Evolutionary conservation across 805 yeast genomes (phyloP).

Genomic region (Ogataea nitratoaversa): DNA sequence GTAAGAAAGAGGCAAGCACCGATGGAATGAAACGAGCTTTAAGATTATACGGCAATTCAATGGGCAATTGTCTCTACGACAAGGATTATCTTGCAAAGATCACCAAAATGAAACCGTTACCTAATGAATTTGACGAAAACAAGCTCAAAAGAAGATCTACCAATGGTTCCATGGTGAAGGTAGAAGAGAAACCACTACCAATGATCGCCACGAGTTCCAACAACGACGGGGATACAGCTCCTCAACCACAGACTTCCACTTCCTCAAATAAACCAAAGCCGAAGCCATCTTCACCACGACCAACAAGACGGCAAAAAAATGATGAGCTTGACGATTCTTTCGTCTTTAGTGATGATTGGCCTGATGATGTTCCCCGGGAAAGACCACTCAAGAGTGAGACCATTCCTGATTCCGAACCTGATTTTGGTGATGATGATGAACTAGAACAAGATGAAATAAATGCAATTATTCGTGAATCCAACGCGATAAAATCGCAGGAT

Average conservation of each 20-base stretch:
- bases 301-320: neutral
- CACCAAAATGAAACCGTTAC: conserved; percentile 37
- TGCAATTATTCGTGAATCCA: conserved; percentile 4
- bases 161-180: conserved; percentile 9
- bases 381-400: neutral
- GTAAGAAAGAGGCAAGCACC: conserved; percentile 81
- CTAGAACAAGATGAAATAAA: conserved; percentile 12
- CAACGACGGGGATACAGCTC: neutral
- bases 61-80: conserved; percentile 84
- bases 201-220: neutral
- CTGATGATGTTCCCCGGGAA: conserved; percentile 21
- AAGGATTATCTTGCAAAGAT: conserved; percentile 55
- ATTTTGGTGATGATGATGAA: conserved; percentile 29
- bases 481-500: neutral
- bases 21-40: conserved; percentile 78
- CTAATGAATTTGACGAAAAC: conserved; percentile 27
- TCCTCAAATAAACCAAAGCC: no score
- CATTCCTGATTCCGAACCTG: conserved; percentile 25
- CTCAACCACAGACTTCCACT: no score
- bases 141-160: conserved; percentile 25
- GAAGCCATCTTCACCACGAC: neutral
- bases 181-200: neutral
- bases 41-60: conserved; percentile 72
- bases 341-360: conserved; percentile 45
- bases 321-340: conserved; percentile 45